Evolutionary conservation across 176 grass and related monocot genomes (phyloP), one percentile per base, ranked within the genome.

Genomic region (Chloris gayana): DNA sequence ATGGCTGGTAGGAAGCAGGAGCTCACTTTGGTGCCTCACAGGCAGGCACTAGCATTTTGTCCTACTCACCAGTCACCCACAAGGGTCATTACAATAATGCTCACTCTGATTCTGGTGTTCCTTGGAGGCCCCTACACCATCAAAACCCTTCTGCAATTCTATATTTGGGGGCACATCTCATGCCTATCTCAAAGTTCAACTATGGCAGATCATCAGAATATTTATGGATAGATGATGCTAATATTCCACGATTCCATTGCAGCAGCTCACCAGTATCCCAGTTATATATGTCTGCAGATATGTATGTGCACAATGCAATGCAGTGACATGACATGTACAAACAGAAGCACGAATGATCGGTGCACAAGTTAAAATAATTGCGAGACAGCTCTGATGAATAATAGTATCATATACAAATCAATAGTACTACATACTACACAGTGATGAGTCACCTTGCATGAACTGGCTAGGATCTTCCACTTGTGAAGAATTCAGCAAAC

Each of bases 1-100:
- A 83, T 82, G 75, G 85, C 80, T 83, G 88, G 88, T 86, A 81
- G 91, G 91, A 86, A 81, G 88, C 83, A 94, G 78, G 85, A 69
- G 32, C 64, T 75, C 68, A 42, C 69, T 83, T 57, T 79, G 78
- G 88, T 80, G 91, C 86, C 88, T 88, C 64, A 84, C 80, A 73
- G 75, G 82, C 64, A 91, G 69, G 91, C 83, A 91, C 82, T 69
- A 88, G 65, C 70, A 27, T 73, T 91, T 85, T 88, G 85, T 94
- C 88, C 85, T 91, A 75, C 82, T 87, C 76, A 76, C 6, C 77
- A 85, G 68, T 77, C 79, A 77, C 50, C 50, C 79, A 70, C 65
- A 82, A 53, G 63, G 25, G 59, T 33, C 86, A 83, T 84, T 87
- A 86, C 42, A 84, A 34, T 83, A 86, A 78, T 65, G 49, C 61